A percentile compares a stretch with the other conserved stretches of the same genome.
Evolutionary conservation across 1,284 basidiomycete genomes (phyloP).

Genomic region (Uromyces viciae-fabae): DNA sequence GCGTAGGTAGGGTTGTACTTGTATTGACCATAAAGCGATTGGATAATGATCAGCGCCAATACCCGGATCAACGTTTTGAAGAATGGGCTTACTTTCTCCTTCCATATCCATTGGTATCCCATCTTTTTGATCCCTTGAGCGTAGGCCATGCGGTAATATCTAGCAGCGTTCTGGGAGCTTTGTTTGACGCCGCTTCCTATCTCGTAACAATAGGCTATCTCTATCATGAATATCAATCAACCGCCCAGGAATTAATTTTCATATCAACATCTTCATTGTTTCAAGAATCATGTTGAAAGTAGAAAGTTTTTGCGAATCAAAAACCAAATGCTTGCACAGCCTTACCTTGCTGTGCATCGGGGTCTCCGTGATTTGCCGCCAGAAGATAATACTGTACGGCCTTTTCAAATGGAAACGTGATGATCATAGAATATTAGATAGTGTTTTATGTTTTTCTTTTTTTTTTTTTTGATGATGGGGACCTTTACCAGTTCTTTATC

Average conservation of each 20-base stretch:
- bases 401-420: neutral
- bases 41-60: neutral
- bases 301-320: neutral
- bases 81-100: constrained; percentile 29
- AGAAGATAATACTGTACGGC: constrained; percentile 40
- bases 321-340: neutral
- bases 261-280: neutral
- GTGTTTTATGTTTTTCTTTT: neutral
- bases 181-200: constrained; percentile 19
- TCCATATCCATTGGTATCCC: constrained; percentile 46
- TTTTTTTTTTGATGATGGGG: neutral
- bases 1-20: no score
- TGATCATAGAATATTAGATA: neutral
- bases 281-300: neutral
- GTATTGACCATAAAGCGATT: neutral
- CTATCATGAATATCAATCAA: neutral
- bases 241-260: no score
- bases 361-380: constrained; percentile 33
- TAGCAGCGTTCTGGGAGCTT: constrained; percentile 35
- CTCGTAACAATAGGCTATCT: constrained; percentile 41
- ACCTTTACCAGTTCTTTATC: constrained; percentile 30
- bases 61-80: neutral
- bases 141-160: constrained; percentile 43
- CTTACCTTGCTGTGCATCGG: constrained; percentile 43
- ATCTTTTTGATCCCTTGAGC: constrained; percentile 37